Evolutionary conservation across 345 rosid species (phyloP).

Genomic region (Salix udensis): DNA sequence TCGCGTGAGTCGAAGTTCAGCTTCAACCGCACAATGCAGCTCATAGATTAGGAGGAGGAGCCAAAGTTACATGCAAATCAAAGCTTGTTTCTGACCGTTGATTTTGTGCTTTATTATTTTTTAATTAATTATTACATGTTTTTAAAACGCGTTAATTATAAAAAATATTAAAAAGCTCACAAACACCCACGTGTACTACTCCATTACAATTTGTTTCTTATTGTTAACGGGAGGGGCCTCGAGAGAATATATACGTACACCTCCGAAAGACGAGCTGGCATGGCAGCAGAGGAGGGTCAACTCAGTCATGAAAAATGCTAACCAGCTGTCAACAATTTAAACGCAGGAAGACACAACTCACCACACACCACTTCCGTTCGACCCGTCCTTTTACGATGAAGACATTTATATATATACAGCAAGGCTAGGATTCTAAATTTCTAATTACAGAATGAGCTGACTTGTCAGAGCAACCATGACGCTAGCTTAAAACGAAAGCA

Average conservation of each 20-base stretch:
- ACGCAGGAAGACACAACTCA: background rate
- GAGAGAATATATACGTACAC: background rate
- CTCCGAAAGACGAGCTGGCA: background rate
- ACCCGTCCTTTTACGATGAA: background rate
- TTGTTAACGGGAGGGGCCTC: background rate
- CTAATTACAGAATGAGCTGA: background rate
- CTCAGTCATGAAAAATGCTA: background rate
- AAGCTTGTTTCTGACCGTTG: no score
- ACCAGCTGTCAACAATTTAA: constrained; percentile 1
- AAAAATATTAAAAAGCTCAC: no score
- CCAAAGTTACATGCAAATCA: no score
- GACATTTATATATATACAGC: background rate
- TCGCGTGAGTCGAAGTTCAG: background rate
- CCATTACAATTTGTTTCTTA: background rate
- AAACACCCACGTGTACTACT: no score
- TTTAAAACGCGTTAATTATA: no score
- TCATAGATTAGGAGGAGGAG: background rate
- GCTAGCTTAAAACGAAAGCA: no score
- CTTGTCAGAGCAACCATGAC: no score
- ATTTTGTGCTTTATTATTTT: no score
- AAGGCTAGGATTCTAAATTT: background rate
- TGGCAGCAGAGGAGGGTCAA: background rate
- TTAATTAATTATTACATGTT: no score
- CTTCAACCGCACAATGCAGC: background rate
- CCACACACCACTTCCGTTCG: background rate